These are phyloP conservation scores for Apiotrichum siamense DNA, from an alignment of 1,284 basidiomycete species.

Conservation along the genomic window DNA sequence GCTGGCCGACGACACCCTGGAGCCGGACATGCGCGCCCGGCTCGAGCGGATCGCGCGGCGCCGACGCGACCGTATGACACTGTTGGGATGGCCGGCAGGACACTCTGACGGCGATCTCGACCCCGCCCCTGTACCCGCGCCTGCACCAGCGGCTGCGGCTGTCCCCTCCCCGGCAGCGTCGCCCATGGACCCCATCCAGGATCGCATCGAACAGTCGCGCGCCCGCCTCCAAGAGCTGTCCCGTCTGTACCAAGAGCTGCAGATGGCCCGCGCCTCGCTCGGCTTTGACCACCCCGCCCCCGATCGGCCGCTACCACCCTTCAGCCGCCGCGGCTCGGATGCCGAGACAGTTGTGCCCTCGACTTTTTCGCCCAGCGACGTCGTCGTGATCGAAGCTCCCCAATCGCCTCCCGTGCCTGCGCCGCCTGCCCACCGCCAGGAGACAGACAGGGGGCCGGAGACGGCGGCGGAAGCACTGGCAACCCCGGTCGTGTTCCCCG, in stretches of 20 bases:
- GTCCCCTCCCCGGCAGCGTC: neutral
- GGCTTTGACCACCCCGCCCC: neutral
- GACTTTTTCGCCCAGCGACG: neutral
- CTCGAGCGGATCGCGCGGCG: too few species aligned
- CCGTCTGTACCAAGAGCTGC: constrained; percentile 4
- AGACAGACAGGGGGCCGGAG: neutral
- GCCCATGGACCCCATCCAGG: neutral
- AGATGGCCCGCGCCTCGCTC: neutral
- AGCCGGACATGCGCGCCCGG: too few species aligned
- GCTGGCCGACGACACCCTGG: too few species aligned
- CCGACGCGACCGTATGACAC: too few species aligned
- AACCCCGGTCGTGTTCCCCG: neutral
- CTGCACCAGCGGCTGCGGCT: neutral
- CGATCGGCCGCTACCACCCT: neutral
- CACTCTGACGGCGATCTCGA: neutral
- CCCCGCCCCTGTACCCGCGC: neutral
- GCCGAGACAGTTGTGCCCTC: constrained; percentile 9
- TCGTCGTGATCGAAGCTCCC: neutral
- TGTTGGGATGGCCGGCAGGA: too few species aligned
- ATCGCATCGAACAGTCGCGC: constrained; percentile 7
- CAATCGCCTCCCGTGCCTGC: neutral
- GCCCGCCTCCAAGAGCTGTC: constrained; percentile 6
- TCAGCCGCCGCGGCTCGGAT: constrained; percentile 3
- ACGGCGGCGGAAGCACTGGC: neutral
- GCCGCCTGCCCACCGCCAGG: neutral